Conservation (phyloP, 495 filamentous ascomycete genomes). For the Monascus purpureus region DNA sequence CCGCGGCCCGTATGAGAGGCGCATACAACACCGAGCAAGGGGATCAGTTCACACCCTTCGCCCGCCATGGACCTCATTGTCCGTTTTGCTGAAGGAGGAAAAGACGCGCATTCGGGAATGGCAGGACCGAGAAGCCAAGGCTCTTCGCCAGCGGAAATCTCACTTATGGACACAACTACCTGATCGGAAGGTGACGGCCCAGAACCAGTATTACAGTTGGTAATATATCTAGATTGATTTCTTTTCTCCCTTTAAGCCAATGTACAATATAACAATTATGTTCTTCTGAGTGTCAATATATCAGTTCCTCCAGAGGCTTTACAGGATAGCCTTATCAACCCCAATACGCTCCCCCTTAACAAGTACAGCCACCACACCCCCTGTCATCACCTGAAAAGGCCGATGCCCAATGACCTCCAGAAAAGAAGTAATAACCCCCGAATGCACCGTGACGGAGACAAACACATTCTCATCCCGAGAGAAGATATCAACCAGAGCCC, state of each 20-base stretch:
- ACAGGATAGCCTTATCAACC: too few species aligned
- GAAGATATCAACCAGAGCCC: conserved; percentile 53
- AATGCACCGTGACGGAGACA: conserved; percentile 61
- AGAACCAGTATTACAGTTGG: conserved; percentile 84
- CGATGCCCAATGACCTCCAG: conserved; percentile 49
- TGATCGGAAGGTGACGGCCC: conserved; percentile 43
- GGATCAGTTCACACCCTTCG: conserved; percentile 47
- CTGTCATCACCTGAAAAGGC: conserved; percentile 50
- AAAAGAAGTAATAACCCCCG: conserved; percentile 48
- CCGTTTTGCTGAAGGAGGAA: conserved; percentile 82
- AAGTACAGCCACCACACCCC: conserved; percentile 57
- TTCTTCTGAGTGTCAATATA: too few species aligned
- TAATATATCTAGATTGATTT: conserved; percentile 23
- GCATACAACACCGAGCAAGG: conserved; percentile 51
- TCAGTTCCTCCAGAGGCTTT: too few species aligned
- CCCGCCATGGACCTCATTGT: conserved; percentile 61
- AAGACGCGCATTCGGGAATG: conserved; percentile 68
- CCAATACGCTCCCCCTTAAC: conserved; percentile 42
- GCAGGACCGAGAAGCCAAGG: conserved; percentile 61
- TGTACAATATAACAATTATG: not conserved
- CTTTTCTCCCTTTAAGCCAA: conserved; percentile 6
- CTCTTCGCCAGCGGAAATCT: conserved; percentile 47
- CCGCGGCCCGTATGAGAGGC: conserved; percentile 44
- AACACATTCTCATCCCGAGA: conserved; percentile 41
- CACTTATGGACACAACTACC: conserved; percentile 78